A percentile compares a stretch with the other conserved stretches of the same genome.
These are phyloP conservation scores for Xylaria sp. DNA, from an alignment of 495 filamentous ascomycete genomes.

Conservation along the genomic window DNA sequence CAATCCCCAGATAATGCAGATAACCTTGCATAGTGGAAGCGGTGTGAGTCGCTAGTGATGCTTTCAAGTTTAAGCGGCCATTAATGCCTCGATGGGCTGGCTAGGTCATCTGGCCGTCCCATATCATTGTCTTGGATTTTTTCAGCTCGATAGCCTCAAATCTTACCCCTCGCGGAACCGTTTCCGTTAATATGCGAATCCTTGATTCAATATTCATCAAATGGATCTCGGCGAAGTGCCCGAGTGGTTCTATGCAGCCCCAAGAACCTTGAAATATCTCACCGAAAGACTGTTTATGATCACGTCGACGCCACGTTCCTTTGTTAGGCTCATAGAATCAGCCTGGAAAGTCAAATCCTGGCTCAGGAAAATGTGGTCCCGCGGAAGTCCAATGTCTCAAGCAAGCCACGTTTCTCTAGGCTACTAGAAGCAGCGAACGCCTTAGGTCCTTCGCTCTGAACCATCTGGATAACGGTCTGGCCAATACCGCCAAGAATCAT, in stretches of 20 bases:
- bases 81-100: no score
- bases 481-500: neutral
- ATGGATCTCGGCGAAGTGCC: conserved; percentile 1
- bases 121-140: no score
- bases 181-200: no score
- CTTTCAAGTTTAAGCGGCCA: no score
- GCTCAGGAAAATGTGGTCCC: neutral
- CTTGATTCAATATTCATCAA: no score
- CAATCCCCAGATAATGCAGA: no score
- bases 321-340: neutral
- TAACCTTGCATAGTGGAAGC: no score
- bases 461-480: neutral
- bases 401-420: neutral
- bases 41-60: no score
- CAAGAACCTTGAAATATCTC: neutral
- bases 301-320: neutral
- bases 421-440: neutral
- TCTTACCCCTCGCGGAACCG: no score
- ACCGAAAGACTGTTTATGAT: conserved; percentile 2
- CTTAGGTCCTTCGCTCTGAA: neutral
- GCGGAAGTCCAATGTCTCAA: neutral
- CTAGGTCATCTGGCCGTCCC: no score
- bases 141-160: no score
- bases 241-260: neutral
- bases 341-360: neutral